A percentile compares a stretch with the other conserved stretches of the same genome.
Evolutionary conservation across 2,329 filamentous ascomycete genomes (phyloP).

Genomic region (Colletotrichum falcatum): DNA sequence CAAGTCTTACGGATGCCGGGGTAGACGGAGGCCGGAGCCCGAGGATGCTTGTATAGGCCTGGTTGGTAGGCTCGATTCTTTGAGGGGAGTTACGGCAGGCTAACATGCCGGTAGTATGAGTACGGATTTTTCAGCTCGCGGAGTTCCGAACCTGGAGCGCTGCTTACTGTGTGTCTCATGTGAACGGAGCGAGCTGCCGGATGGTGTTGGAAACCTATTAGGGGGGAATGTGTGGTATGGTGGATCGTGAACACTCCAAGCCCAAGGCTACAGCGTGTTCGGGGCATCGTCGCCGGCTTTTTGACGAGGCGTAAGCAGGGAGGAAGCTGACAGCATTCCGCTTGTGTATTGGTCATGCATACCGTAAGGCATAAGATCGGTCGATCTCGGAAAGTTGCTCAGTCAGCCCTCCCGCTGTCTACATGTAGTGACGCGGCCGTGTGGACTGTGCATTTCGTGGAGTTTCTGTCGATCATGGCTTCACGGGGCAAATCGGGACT

Average conservation of each 20-base stretch:
- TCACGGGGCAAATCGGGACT: conserved; percentile 3
- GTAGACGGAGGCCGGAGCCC: too few relatives aligned
- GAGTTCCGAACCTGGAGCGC: background rate
- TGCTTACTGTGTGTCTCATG: background rate
- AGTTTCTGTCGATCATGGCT: background rate
- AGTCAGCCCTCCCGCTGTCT: conserved; percentile 6
- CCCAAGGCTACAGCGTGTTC: too few relatives aligned
- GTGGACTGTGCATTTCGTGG: background rate
- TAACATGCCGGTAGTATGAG: background rate
- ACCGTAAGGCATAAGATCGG: background rate
- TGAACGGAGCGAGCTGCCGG: background rate
- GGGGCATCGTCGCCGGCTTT: background rate
- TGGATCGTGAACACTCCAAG: background rate
- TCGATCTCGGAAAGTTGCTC: conserved; percentile 3
- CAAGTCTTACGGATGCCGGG: background rate
- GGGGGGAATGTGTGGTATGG: too few relatives aligned
- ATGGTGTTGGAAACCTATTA: too few relatives aligned
- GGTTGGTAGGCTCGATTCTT: background rate
- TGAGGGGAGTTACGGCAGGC: background rate
- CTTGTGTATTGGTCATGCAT: background rate
- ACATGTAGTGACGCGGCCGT: background rate
- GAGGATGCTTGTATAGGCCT: too few relatives aligned
- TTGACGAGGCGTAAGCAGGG: background rate
- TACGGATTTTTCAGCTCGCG: too few relatives aligned
- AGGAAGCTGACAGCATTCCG: background rate